Conservation (phyloP, 495 filamentous ascomycete species). For the Lophiostoma macrostomum region DNA sequence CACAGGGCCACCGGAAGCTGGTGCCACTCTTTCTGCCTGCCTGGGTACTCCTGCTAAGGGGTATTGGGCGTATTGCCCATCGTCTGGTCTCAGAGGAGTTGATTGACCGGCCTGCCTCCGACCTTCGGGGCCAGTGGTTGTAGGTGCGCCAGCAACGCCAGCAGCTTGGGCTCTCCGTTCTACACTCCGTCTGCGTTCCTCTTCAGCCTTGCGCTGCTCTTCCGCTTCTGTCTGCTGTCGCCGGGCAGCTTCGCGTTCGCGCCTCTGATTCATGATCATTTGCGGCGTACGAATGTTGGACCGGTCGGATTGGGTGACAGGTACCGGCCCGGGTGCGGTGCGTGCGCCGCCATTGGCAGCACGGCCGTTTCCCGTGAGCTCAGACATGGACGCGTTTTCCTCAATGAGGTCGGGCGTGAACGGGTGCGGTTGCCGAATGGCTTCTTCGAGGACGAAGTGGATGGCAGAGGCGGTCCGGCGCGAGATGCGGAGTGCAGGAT, state of each 20-base stretch:
- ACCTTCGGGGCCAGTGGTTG: slow-evolving; percentile 1
- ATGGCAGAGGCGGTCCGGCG: slow-evolving; percentile 72
- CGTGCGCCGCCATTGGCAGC: slow-evolving; percentile 42
- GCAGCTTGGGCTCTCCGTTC: slow-evolving; percentile 39
- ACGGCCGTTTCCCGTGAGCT: slow-evolving; percentile 34
- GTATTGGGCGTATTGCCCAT: slow-evolving; percentile 6
- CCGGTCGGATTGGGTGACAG: slow-evolving; percentile 34
- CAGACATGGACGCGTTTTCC: slow-evolving; percentile 90
- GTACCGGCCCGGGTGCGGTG: slow-evolving; percentile 38
- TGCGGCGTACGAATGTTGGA: slow-evolving; percentile 39
- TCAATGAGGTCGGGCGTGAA: slow-evolving; percentile 85
- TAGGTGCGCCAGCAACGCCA: slow-evolving; percentile 35
- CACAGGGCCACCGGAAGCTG: slow-evolving; percentile 10
- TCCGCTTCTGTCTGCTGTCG: slow-evolving; percentile 29
- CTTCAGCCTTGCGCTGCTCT: slow-evolving; percentile 34
- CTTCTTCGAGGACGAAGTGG: slow-evolving; percentile 87
- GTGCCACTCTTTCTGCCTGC: slow-evolving; percentile 18
- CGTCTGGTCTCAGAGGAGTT: slow-evolving; percentile 8
- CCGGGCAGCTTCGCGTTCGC: slow-evolving; percentile 33
- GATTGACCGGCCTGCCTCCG: slow-evolving; percentile 22
- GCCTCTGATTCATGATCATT: slow-evolving; percentile 41
- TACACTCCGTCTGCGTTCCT: slow-evolving; percentile 39
- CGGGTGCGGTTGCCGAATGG: slow-evolving; percentile 73
- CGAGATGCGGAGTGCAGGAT: slow-evolving; percentile 57
- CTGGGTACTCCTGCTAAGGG: slow-evolving; percentile 14